Evolutionary conservation across 2,329 filamentous ascomycete genomes (phyloP), one percentile per base, ranked within the genome.

Genomic region (Penicillium sp.): DNA sequence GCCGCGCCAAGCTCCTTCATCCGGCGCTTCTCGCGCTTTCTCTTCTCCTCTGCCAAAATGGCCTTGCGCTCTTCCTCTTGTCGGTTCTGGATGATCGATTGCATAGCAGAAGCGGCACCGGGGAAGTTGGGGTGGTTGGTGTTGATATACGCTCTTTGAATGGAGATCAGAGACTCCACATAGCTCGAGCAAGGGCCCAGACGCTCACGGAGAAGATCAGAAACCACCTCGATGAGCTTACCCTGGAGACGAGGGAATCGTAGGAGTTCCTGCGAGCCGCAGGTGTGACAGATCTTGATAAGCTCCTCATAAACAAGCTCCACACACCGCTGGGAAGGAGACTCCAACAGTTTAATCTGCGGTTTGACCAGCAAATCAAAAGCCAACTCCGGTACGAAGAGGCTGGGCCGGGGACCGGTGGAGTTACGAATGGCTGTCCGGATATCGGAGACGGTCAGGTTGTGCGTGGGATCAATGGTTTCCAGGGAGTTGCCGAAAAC

Each of bases 71-170:
- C 92, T 60, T 90, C 86, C 59, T 98, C 93, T 68, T 97, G 90
- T 73, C 93, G 95, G 66, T 87, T 92, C 66, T 83, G 88, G 53
- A 98, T 95, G 41, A 98, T 92, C 42, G 93, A 90, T 59, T 89
- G 92, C 93, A 98, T 98, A 55, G 93, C 93, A 31, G 91, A 92
- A 20, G 93, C 92, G 13, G 93, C 93, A 39, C 93, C 93, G 13
- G 97, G 82, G 76, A 98, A 98, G 72, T 98, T 98, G 42, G 93
- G 93, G 68, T 98, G 93, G 66, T 98, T 98, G 37, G 93, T 98
- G 76, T 98, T 98, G 75, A 98, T 97, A 72, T 98, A 98, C 18
- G 93, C 93, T 59, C 93, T 83, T 72, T 98, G 93, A 53, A 98
- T 98, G 24, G 93, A 87, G 58, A 98, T 98, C 54, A 98, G 79